Base-by-base conservation (phyloP, 345 rosid species). In the Pelargonium nanum region DNA sequence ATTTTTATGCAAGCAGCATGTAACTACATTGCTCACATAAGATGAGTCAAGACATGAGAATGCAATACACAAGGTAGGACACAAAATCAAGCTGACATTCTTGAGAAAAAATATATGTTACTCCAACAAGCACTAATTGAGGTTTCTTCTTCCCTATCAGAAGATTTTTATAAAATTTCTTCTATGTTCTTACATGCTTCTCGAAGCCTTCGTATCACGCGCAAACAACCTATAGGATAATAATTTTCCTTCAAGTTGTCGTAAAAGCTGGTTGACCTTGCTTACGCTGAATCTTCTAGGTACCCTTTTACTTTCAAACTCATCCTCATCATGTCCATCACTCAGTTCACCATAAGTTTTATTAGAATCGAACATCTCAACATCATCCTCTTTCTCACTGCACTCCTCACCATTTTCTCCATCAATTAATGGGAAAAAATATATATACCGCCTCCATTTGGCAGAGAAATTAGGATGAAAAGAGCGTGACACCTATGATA, bases 391-490 rank as follows among this genome's bases (percentile, higher is more conserved):
- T 57, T 24, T 70, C 63, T 70, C 78, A 60, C 58, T 45, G 44
- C 69, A 59, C 65, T 67, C 70, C 56, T 73, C 80, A 45, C 30
- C 59, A 57, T 65, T 62, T 69, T 84, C 88, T 53, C 79, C 75
- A 57, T 67, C 74, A 67, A 71, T 80, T 48, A 93, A 66, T 55
- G 99, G 99, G 76, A 89, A 87, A 20, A 85, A 79, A 72, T 93
- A 93, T 51, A 87, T 76, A 75, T 93, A 93, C 40, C 82, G 88
- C 75, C 96, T 89, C 97, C 99, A 89, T 70, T 84, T 89, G 58
- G 99, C 99, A 65, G 94, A 84, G 69, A 93, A 89, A 74, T 93
- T 93, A 24, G 99, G 97, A 72, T 93, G 96, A 72, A 93, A 89
- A 57, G 63, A 74, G 58, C 96, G 89, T 20, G 95, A 81, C 61